Evolutionary conservation across 2,329 filamentous ascomycete species (phyloP).

Genomic region (Calonectria crousiana): DNA sequence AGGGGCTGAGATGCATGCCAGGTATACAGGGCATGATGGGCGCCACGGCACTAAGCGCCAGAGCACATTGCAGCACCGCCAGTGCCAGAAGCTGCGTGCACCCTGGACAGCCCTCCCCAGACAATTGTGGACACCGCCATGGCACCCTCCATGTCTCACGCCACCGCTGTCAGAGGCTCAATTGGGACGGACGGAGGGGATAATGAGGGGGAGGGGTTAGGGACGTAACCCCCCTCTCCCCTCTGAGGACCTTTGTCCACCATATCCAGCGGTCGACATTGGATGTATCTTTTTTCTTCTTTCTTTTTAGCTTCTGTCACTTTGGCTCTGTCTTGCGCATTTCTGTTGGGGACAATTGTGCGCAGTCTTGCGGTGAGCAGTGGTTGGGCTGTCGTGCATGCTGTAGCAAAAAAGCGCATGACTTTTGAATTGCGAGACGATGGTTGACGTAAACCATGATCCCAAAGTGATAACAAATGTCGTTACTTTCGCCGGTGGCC

Average conservation of each 20-base stretch:
- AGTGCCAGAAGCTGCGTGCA: slow-evolving; percentile 6
- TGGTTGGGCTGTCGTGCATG: background rate
- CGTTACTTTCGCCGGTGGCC: slow-evolving; percentile 12
- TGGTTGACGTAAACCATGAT: background rate
- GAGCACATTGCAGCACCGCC: background rate
- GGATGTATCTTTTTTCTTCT: background rate
- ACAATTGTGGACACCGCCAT: slow-evolving; percentile 4
- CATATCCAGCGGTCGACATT: background rate
- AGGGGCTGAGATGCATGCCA: background rate
- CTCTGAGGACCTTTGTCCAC: background rate
- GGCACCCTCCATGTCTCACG: slow-evolving; percentile 19
- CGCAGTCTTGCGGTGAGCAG: background rate
- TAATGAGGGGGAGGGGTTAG: background rate
- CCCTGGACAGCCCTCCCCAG: background rate
- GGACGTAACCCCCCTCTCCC: background rate
- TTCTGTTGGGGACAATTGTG: background rate
- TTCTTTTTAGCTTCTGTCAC: background rate
- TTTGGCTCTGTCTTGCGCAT: background rate
- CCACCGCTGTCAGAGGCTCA: slow-evolving; percentile 26
- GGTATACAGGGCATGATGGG: background rate
- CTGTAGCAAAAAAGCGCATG: background rate
- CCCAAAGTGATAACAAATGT: slow-evolving; percentile 1
- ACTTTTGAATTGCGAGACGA: background rate
- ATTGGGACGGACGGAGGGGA: slow-evolving; percentile 11
- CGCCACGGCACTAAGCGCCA: background rate